phyloP scores from a whole-genome alignment of 495 filamentous ascomycete genomes.

The Aspergillus bridgeri region DNA sequence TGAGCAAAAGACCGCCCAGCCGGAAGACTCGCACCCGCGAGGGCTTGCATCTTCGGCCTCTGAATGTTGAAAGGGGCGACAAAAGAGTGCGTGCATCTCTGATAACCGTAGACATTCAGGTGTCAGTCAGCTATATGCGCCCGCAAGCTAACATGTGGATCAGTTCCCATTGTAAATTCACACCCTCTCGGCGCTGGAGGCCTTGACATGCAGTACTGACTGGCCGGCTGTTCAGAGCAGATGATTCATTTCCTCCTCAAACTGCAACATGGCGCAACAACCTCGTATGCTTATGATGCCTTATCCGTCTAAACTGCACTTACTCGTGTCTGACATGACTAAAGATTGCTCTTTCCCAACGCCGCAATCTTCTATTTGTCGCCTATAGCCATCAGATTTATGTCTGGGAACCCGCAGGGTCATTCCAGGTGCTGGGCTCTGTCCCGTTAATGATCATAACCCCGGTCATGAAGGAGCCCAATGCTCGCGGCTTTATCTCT shows the following conservation, averaged over 20 bases:
- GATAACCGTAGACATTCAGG: neutral
- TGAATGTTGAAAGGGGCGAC: conserved; percentile 35
- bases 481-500: conserved; percentile 56
- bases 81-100: conserved; percentile 29
- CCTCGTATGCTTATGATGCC: conserved; percentile 32
- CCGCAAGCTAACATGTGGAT: conserved; percentile 3
- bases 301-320: neutral
- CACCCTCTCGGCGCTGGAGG: neutral
- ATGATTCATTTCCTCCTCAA: conserved; percentile 28
- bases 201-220: neutral
- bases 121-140: neutral
- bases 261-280: conserved; percentile 49
- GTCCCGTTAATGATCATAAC: conserved; percentile 63
- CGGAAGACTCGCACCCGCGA: conserved; percentile 12
- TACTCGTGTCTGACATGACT: conserved; percentile 1
- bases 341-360: conserved; percentile 54
- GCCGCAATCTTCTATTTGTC: conserved; percentile 68
- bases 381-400: conserved; percentile 70
- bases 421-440: conserved; percentile 58
- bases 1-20: conserved; percentile 2
- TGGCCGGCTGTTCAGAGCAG: conserved; percentile 21
- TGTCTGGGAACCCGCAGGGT: conserved; percentile 67
- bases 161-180: conserved; percentile 24
- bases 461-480: conserved; percentile 50
- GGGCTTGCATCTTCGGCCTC: conserved; percentile 24